Evolutionary conservation across 2,329 filamentous ascomycete species (phyloP), one percentile per base, ranked within the genome.

Genomic region (Penicillium sp.): DNA sequence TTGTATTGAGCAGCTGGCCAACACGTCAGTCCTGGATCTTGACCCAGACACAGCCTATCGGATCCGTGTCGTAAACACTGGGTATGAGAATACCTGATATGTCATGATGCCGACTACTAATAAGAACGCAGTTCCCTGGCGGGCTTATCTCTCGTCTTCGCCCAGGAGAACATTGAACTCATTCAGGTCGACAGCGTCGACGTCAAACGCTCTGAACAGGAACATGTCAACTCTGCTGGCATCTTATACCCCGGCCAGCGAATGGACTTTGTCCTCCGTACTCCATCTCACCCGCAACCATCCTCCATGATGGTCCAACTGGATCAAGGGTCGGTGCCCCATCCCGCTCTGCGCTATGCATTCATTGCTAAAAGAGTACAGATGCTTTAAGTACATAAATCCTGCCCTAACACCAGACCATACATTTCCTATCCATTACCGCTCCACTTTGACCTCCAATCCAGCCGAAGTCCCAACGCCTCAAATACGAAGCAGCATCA

Each of bases 311-410:
- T 58, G 5, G 63, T 77, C 4, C 60, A 73, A 8, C 64, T 78
- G 11, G 76, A 80, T 61, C 65, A 73, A 54, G 73, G 75, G 77
- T 79, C 4, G 15, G 51, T 28, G 3, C 7, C 6, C 11, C 15
- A n/a, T 35, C 17, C 37, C 20, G 2, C 4, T 25, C 20, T 14
- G 7, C 0, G 0, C 31, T 11, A 12, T 5, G 15, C 2, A 22
- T 52, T 10, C 15, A 7, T 41, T n/a, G 17, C 17, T 38, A 25
- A 39, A 20, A 6, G 5, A 28, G 8, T n/a, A 25, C 31, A 78
- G 76, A 38, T 75, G 74, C 59, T 81, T 82, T 70, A 80, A 75
- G 61, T 80, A 78, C 58, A 71, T 76, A 14, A 82, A 82, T 60
- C 73, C 74, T 20, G 78, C 79, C 4, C 67, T 82, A 5, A 69